Evolutionary conservation across 139 green algal species (phyloP), one percentile per base, ranked within the genome.

Genomic region (Picochlorum sp.): DNA sequence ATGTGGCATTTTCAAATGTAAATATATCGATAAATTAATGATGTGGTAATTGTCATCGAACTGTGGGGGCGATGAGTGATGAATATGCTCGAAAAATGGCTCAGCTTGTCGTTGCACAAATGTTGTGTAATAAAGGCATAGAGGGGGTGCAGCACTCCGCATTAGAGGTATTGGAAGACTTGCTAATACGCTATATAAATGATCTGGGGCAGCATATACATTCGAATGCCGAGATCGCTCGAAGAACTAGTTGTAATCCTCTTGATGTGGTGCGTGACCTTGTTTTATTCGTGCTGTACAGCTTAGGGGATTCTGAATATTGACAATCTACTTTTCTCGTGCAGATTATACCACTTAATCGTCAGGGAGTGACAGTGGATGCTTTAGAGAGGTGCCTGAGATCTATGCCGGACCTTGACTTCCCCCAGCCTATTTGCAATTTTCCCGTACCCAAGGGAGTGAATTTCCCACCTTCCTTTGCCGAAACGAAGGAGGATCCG

Each of bases 151-250:
- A 95, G 29, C 70, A 84, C 5, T 84, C 73, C 3, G 75, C 83
- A 1, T 22, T 80, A 1, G 86, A 96, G 1, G 70, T 88, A 0
- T 57, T 96, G 9, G 62, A 75, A 12, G 88, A 96, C 20, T 55
- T 96, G 25, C 45, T 93, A 44, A 32, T 93, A 20, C 75, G 79
- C 0, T 95, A 90, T 55, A 62, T 91, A 6, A 39, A 61, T 3
- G 79, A 93, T 43, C 32, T 91, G 0, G 82, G 81, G 4, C 56
- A 45, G 5, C 64, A 65, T 2, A 63, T 78, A 0, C 81, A 89
- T 55, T 57, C 49, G 0, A 88, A 90, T 55, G 80, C 88, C 0
- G 84, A 95, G 64, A 71, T 84, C 4, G 78, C 84, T 7, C 75
- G 81, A 12, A 57, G 88, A 3, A 86, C 73, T 13, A 69, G 86